A percentile compares a stretch with the other conserved stretches of the same genome.
Conservation (phyloP, 176 grass and related monocot genomes). For the Raddia distichophylla region DNA sequence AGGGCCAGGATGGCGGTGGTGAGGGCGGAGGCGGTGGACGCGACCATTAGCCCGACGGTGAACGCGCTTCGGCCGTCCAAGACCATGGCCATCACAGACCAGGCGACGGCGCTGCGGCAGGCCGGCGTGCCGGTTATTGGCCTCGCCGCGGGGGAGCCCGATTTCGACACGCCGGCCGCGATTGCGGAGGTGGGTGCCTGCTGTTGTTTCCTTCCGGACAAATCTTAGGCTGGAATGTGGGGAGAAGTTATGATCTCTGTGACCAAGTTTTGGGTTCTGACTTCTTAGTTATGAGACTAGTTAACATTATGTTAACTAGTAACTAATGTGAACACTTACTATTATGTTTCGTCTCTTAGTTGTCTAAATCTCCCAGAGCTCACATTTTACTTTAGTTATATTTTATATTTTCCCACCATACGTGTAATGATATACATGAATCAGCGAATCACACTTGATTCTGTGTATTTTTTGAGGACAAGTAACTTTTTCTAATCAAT, state of each 20-base stretch:
- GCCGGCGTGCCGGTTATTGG: conserved; percentile 63
- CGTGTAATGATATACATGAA: background rate
- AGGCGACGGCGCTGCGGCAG: conserved; percentile 67
- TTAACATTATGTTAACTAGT: background rate
- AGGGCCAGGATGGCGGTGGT: conserved; percentile 21
- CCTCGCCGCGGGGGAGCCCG: conserved; percentile 74
- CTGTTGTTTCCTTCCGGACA: background rate
- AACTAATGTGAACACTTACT: background rate
- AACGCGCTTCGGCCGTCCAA: conserved; percentile 61
- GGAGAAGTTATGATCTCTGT: background rate
- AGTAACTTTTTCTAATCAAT: background rate
- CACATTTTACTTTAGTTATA: background rate
- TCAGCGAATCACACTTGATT: too few relatives aligned
- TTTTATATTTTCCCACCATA: background rate
- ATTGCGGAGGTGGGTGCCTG: conserved; percentile 53
- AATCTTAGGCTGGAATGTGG: conserved; percentile 3
- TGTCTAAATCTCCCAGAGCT: background rate
- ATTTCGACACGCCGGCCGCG: conserved; percentile 62
- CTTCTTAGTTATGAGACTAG: background rate
- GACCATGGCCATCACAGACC: conserved; percentile 74
- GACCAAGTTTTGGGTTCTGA: background rate
- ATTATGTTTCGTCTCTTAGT: background rate
- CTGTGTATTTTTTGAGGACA: background rate
- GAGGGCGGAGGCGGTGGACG: conserved; percentile 46
- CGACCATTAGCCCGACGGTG: conserved; percentile 57